A percentile compares a stretch with the other conserved stretches of the same genome.
Evolutionary conservation across 169 alveolate genomes (phyloP).

Genomic region (Eimeria brunetti): DNA sequence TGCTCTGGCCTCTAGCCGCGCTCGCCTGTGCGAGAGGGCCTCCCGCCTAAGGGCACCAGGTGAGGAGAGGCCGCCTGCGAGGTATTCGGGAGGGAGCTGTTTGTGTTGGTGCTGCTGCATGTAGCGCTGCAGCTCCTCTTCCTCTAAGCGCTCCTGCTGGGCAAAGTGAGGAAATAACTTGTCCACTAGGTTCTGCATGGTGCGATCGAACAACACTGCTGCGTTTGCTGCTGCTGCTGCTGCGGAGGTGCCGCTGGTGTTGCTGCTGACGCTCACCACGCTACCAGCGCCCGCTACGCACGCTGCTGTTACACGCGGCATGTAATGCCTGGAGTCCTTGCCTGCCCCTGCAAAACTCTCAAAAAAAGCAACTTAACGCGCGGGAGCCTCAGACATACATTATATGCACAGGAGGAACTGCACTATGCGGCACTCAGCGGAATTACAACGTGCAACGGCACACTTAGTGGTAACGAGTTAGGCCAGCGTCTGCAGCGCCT

Average conservation of each 20-base stretch:
- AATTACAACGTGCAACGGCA: background rate
- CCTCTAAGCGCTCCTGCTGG: constrained; percentile 75
- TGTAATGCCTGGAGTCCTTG: constrained; percentile 59
- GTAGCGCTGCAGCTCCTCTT: constrained; percentile 73
- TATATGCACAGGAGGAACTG: background rate
- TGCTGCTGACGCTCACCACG: constrained; percentile 38
- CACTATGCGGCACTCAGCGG: background rate
- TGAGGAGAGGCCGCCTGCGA: constrained; percentile 11
- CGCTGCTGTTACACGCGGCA: constrained; percentile 66
- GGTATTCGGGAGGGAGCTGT: constrained; percentile 63
- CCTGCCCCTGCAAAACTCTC: constrained; percentile 48
- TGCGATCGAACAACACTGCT: constrained; percentile 82
- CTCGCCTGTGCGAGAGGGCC: constrained; percentile 52
- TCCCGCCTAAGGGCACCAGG: constrained; percentile 24
- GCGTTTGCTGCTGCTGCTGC: constrained; percentile 68
- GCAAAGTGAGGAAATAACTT: constrained; percentile 85
- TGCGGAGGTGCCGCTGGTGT: constrained; percentile 28
- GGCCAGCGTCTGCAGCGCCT: background rate
- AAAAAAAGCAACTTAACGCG: background rate
- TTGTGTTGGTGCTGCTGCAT: constrained; percentile 68
- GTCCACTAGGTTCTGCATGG: constrained; percentile 85
- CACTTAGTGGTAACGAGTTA: background rate
- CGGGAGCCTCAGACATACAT: no score
- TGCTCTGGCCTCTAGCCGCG: constrained; percentile 50
- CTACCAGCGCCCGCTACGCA: constrained; percentile 63